These are phyloP conservation scores for Durusdinium trenchii DNA, from an alignment of 73 alveolate species.

Conservation along the genomic window DNA sequence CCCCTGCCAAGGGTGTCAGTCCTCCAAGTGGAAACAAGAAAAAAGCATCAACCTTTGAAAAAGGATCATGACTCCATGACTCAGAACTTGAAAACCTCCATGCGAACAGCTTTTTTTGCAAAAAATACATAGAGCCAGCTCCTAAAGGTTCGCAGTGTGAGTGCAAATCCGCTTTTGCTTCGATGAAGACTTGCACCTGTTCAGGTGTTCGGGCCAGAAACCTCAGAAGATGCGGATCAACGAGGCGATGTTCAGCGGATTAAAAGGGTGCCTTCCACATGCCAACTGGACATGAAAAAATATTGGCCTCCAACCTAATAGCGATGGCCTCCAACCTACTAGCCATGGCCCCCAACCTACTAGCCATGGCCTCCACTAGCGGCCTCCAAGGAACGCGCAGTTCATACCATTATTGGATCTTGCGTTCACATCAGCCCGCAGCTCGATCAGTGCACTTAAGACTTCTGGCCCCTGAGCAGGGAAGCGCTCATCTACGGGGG, in stretches of 20 bases:
- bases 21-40: background rate
- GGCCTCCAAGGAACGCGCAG: background rate
- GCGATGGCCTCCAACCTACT: no score
- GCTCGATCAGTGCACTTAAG: constrained; percentile 49
- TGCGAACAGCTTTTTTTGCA: background rate
- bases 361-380: background rate
- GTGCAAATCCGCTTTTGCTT: constrained; percentile 56
- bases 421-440: constrained; percentile 66
- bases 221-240: no score
- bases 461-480: constrained; percentile 41
- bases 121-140: background rate
- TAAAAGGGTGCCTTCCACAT: no score
- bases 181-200: constrained; percentile 18
- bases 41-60: background rate
- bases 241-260: no score
- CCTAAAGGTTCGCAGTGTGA: constrained; percentile 57
- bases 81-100: background rate
- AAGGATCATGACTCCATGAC: no score
- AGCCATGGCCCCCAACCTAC: no score
- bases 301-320: no score
- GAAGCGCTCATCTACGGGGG: background rate
- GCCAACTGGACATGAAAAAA: no score
- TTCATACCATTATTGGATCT: constrained; percentile 32
- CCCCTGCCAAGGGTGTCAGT: constrained; percentile 71
- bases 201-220: constrained; percentile 33